Conservation (phyloP, 768 basidiomycete genomes). For the Scleroderma bovista region DNA sequence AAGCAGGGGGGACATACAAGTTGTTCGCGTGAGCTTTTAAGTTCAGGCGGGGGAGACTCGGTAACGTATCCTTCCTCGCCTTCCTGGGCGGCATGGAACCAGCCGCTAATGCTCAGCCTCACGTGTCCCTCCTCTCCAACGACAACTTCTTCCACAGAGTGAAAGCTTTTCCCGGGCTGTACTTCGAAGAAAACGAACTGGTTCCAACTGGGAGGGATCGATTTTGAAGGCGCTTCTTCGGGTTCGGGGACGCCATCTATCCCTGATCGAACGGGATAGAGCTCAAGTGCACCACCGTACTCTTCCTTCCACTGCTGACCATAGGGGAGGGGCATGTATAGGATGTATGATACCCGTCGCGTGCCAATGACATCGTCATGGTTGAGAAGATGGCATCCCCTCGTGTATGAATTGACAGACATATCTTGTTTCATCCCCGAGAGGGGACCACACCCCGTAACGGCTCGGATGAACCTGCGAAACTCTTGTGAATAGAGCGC, state of each 20-base stretch:
- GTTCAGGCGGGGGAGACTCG: conserved; percentile 37
- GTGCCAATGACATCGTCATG: conserved; percentile 98
- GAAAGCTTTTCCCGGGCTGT: conserved; percentile 94
- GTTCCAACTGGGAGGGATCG: conserved; percentile 80
- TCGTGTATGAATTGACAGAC: conserved; percentile 87
- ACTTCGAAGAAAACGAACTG: conserved; percentile 87
- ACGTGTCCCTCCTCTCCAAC: conserved; percentile 65
- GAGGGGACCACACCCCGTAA: conserved; percentile 90
- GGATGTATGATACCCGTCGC: conserved; percentile 91
- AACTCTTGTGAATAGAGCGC: conserved; percentile 85
- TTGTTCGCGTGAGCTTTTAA: conserved; percentile 86
- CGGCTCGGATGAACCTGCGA: conserved; percentile 72
- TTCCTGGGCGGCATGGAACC: conserved; percentile 92
- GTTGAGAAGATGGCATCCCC: conserved; percentile 90
- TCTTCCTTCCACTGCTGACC: conserved; percentile 76
- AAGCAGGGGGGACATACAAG: conserved; percentile 55
- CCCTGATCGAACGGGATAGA: conserved; percentile 70
- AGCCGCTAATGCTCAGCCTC: conserved; percentile 87
- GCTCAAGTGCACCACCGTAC: conserved; percentile 92
- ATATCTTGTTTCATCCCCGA: conserved; percentile 93
- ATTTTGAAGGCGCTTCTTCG: conserved; percentile 54
- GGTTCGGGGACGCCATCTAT: conserved; percentile 63
- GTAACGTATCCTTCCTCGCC: conserved; percentile 83
- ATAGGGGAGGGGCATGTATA: conserved; percentile 85
- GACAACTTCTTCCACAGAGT: conserved; percentile 96